A percentile compares a stretch with the other conserved stretches of the same genome.
phyloP scores from a whole-genome alignment of 306 rosid species.

The Pterocarpus macrocarpus region DNA sequence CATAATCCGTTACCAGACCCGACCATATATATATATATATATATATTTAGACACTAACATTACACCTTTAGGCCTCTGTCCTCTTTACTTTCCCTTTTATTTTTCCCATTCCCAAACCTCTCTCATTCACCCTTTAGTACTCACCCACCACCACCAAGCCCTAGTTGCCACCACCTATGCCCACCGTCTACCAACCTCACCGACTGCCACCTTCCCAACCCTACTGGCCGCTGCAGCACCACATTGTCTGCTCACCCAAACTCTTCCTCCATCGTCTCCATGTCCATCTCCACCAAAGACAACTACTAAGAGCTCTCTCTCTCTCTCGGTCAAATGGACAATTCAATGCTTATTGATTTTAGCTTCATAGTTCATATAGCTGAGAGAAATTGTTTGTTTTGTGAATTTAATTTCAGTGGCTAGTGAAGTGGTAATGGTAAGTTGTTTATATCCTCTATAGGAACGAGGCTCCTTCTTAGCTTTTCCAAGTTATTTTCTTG shows the following conservation, averaged over 20 bases:
- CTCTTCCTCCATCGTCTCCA: not conserved
- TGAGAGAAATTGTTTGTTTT: conserved; percentile 10
- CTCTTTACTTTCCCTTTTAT: too few species aligned
- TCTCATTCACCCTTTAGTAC: too few species aligned
- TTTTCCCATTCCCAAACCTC: too few species aligned
- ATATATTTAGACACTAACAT: too few species aligned
- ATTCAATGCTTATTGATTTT: conserved; percentile 13
- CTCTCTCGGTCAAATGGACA: not conserved
- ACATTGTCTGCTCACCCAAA: not conserved
- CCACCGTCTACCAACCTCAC: too few species aligned
- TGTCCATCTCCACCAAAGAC: conserved; percentile 4
- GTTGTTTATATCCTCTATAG: not conserved
- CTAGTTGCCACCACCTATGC: too few species aligned
- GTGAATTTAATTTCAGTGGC: conserved; percentile 64
- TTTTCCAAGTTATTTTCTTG: not conserved
- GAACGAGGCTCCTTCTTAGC: too few species aligned
- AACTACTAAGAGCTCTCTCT: conserved; percentile 52
- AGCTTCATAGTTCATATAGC: not conserved
- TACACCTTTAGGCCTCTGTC: too few species aligned
- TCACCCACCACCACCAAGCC: too few species aligned
- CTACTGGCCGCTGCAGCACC: not conserved
- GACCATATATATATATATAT: too few species aligned
- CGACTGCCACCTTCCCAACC: too few species aligned
- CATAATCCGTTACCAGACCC: too few species aligned
- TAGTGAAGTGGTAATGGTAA: conserved; percentile 61